Conservation (phyloP, 345 rosid genomes). For the Physaria fendleri region DNA sequence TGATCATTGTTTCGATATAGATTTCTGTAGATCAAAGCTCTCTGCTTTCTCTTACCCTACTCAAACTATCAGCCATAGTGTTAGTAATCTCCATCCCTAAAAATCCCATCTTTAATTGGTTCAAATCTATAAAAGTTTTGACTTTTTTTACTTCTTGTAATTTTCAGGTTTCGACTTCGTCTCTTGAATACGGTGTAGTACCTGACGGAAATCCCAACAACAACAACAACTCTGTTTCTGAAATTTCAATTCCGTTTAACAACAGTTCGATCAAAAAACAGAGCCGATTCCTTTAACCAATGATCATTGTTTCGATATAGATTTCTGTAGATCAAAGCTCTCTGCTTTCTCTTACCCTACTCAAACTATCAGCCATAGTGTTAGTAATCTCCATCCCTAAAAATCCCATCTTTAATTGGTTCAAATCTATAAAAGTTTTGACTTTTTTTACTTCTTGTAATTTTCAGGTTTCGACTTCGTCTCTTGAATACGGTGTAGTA, state of each 20-base stretch:
- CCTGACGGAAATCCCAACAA: constrained; percentile 57
- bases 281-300: constrained; percentile 31
- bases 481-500: constrained; percentile 75
- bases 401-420: background rate
- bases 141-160: background rate
- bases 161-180: constrained; percentile 76
- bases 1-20: constrained; percentile 47
- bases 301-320: constrained; percentile 47
- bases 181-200: constrained; percentile 75
- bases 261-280: constrained; percentile 34
- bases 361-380: constrained; percentile 48
- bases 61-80: constrained; percentile 48
- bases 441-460: background rate
- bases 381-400: constrained; percentile 26
- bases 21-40: constrained; percentile 51
- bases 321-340: constrained; percentile 51
- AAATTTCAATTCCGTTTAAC: constrained; percentile 49
- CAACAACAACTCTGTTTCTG: constrained; percentile 41
- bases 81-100: constrained; percentile 26
- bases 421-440: background rate
- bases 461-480: constrained; percentile 76
- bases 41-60: constrained; percentile 39
- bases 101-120: background rate
- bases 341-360: constrained; percentile 39
- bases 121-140: background rate